Evolutionary conservation across 352 stramenopile species (phyloP).

Genomic region (Phytophthora pluvialis): DNA sequence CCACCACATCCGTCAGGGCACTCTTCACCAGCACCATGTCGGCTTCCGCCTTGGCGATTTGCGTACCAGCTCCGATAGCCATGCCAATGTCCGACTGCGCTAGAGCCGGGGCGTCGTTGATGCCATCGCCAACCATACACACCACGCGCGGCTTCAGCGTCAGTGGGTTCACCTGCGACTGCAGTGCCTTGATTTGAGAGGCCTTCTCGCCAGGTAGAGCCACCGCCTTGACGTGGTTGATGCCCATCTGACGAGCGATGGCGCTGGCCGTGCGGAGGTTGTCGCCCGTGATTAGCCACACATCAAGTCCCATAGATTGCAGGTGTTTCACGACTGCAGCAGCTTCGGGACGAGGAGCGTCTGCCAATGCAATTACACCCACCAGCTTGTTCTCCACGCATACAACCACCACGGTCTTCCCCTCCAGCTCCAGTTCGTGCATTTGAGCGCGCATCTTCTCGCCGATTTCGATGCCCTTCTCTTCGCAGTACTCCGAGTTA

Average conservation of each 20-base stretch:
- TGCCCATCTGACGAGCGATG: constrained; percentile 90
- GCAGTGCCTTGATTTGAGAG: constrained; percentile 88
- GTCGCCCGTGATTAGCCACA: constrained; percentile 93
- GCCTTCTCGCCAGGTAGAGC: constrained; percentile 95
- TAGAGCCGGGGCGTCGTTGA: constrained; percentile 96
- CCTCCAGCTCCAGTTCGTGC: constrained; percentile 83
- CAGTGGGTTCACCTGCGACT: constrained; percentile 70
- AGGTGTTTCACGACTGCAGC: constrained; percentile 75
- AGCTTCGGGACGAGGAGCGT: constrained; percentile 78
- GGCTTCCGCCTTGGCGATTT: constrained; percentile 88
- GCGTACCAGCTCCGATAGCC: constrained; percentile 92
- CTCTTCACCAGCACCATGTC: constrained; percentile 92
- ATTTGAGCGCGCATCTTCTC: constrained; percentile 75
- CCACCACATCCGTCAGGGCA: constrained; percentile 83
- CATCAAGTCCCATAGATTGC: constrained; percentile 82
- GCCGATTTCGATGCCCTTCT: constrained; percentile 72
- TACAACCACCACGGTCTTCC: constrained; percentile 87
- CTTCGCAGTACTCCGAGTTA: constrained; percentile 82
- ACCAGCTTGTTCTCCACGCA: constrained; percentile 72
- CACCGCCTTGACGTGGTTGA: constrained; percentile 87
- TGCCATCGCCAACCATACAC: constrained; percentile 94
- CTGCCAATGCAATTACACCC: constrained; percentile 78
- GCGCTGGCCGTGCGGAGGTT: constrained; percentile 91
- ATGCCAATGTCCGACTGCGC: constrained; percentile 93
- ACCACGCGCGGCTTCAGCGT: constrained; percentile 86